phyloP scores from a whole-genome alignment of 2,329 filamentous ascomycete genomes.

The Calonectria pauciramosa region DNA sequence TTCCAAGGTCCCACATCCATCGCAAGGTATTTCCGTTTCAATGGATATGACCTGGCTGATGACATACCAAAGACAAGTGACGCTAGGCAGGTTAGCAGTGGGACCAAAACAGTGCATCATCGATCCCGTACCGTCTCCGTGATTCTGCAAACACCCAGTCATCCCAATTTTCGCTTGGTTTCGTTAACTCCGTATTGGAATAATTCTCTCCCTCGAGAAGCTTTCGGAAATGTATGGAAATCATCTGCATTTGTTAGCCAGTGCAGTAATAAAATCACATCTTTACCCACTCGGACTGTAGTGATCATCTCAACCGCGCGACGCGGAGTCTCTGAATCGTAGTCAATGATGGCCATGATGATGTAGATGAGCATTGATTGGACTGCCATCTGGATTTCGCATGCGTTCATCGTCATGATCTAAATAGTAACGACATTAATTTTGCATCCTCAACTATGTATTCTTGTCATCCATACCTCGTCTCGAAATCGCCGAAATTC shows the following conservation, averaged over 20 bases:
- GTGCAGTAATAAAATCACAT: accelerated
- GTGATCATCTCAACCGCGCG: conserved; percentile 29
- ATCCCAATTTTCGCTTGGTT: conserved; percentile 43
- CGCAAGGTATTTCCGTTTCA: conserved; percentile 24
- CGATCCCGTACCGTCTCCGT: conserved; percentile 37
- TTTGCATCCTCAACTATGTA: background rate
- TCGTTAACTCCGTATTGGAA: conserved; percentile 27
- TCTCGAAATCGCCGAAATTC: conserved; percentile 41
- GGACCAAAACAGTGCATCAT: background rate
- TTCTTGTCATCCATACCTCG: conserved; percentile 25
- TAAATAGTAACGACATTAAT: background rate
- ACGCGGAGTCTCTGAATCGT: conserved; percentile 18
- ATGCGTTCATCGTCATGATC: background rate
- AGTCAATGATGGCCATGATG: conserved; percentile 46
- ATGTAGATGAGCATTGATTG: conserved; percentile 47
- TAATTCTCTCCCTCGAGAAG: conserved; percentile 17
- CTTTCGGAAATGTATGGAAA: conserved; percentile 28
- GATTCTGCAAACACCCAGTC: conserved; percentile 51
- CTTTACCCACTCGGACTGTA: conserved; percentile 34
- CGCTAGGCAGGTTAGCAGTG: conserved; percentile 19
- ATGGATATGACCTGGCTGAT: conserved; percentile 41
- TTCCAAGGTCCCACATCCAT: conserved; percentile 4
- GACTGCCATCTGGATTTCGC: conserved; percentile 38
- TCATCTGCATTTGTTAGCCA: conserved; percentile 5
- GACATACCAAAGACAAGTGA: conserved; percentile 43